These are phyloP conservation scores for Globisporangium paroecandrum DNA, from an alignment of 352 stramenopile genomes.

Conservation along the genomic window DNA sequence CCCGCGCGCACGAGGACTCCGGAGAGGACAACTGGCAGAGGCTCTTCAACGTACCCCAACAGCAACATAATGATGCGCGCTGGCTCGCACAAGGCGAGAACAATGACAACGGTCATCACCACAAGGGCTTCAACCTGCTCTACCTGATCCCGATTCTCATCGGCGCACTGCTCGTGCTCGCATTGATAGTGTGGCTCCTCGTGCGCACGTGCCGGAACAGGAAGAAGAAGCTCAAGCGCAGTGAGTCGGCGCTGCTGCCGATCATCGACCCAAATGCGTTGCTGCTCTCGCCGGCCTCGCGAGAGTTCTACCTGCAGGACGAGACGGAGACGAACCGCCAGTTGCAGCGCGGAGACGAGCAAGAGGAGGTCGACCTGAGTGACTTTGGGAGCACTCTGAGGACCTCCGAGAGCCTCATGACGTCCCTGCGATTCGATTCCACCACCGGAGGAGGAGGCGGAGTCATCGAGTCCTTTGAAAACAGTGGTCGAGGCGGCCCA, in stretches of 20 bases:
- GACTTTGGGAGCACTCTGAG: background rate
- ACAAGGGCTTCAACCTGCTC: constrained; percentile 27
- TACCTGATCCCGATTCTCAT: constrained; percentile 33
- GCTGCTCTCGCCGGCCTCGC: constrained; percentile 14
- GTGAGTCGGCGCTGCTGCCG: constrained; percentile 5
- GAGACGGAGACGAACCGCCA: background rate
- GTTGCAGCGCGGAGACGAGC: background rate
- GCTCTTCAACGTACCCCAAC: background rate
- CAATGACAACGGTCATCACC: too few species aligned
- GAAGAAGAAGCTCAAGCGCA: constrained; percentile 12
- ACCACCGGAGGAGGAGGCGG: background rate
- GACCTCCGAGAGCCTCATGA: background rate
- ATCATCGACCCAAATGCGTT: background rate
- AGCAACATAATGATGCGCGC: background rate
- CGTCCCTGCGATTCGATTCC: background rate
- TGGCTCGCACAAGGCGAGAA: background rate
- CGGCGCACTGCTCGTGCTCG: constrained; percentile 11
- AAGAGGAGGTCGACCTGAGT: background rate
- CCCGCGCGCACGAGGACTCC: background rate
- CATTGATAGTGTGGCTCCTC: constrained; percentile 16
- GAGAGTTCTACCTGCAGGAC: background rate
- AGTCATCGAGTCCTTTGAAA: background rate
- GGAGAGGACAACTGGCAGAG: background rate
- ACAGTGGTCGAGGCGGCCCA: too few species aligned
- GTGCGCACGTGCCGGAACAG: background rate